Evolutionary conservation across 257 asterid species (phyloP).

Genomic region (Primulina huaijiensis): DNA sequence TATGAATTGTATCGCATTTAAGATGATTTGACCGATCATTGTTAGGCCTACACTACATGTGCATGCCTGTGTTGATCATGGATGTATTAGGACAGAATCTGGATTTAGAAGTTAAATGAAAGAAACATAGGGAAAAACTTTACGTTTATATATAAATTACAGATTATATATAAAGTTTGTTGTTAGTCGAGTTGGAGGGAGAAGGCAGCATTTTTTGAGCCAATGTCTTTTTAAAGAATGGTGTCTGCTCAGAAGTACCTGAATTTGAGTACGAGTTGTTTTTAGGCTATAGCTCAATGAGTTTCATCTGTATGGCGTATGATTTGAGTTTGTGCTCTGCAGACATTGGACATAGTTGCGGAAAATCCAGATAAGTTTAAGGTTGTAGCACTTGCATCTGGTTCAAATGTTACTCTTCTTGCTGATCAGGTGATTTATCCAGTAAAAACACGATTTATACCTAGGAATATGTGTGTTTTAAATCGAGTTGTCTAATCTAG

Average conservation of each 20-base stretch:
- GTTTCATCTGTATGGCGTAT: slow-evolving; percentile 19
- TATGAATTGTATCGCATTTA: background rate
- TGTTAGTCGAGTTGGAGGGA: background rate
- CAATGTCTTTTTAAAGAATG: background rate
- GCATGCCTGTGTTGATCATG: slow-evolving; percentile 15
- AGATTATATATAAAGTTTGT: background rate
- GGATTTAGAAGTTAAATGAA: background rate
- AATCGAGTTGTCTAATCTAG: background rate
- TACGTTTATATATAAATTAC: background rate
- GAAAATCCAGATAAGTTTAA: slow-evolving; percentile 90
- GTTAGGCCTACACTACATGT: slow-evolving; percentile 6
- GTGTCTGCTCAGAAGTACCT: slow-evolving; percentile 2
- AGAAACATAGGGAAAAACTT: background rate
- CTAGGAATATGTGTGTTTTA: background rate
- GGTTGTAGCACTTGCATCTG: slow-evolving; percentile 97
- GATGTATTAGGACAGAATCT: background rate
- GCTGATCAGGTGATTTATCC: slow-evolving; percentile 76
- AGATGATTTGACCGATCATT: background rate
- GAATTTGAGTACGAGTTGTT: background rate
- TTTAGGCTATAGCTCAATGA: background rate
- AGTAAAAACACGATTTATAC: background rate
- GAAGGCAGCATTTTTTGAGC: background rate
- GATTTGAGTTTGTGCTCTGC: slow-evolving; percentile 30
- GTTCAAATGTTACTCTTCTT: slow-evolving; percentile 95
- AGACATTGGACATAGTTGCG: slow-evolving; percentile 93